Conservation (phyloP, 768 basidiomycete species). For the Kwoniella pini region DNA sequence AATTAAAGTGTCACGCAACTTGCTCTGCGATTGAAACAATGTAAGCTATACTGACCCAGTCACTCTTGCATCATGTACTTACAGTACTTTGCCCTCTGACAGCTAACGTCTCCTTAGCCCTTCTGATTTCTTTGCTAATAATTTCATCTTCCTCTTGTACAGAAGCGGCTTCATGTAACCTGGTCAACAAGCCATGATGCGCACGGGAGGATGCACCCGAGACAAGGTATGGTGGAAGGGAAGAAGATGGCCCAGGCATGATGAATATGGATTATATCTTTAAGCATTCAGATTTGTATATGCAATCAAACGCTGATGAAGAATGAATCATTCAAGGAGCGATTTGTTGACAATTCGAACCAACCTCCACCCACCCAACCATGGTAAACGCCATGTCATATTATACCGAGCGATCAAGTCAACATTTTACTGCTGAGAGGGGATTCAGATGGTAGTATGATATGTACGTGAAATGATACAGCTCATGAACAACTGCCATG, state of each 20-base stretch:
- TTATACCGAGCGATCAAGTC: too few species aligned
- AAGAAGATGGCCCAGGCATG: slow-evolving; percentile 7
- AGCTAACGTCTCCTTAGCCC: slow-evolving; percentile 16
- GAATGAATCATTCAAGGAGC: background rate
- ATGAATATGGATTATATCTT: background rate
- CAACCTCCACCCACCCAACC: background rate
- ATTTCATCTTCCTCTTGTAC: slow-evolving; percentile 37
- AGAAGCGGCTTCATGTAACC: slow-evolving; percentile 31
- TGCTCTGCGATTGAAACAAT: slow-evolving; percentile 30
- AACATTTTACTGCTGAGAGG: too few species aligned
- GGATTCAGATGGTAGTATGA: too few species aligned
- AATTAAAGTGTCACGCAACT: slow-evolving; percentile 35
- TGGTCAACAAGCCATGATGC: slow-evolving; percentile 43
- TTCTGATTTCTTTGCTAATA: slow-evolving; percentile 19
- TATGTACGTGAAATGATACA: too few species aligned
- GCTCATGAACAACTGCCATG: too few species aligned
- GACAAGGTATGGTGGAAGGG: slow-evolving; percentile 41
- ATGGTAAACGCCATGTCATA: too few species aligned
- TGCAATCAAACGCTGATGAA: background rate
- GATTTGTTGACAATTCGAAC: background rate
- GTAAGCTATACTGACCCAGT: too few species aligned
- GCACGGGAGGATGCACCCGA: slow-evolving; percentile 46
- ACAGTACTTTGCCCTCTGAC: slow-evolving; percentile 21
- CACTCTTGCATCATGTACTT: slow-evolving; percentile 10
- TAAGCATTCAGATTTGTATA: background rate